phyloP scores from a whole-genome alignment of 2,329 filamentous ascomycete species.

The Arthrobotrys megalospora region DNA sequence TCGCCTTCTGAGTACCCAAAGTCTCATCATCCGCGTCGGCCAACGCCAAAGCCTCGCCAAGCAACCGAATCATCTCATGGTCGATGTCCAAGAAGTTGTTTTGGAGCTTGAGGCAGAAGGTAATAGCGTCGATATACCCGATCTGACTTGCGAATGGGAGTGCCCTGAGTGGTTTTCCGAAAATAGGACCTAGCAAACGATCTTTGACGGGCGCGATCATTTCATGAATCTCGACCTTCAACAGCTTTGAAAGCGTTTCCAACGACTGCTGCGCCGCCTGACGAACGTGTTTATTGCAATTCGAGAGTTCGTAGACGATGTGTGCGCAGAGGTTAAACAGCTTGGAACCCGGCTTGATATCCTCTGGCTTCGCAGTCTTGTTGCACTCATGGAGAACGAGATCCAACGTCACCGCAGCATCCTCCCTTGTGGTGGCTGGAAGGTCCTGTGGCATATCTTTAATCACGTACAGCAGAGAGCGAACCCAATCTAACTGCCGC shows the following conservation, averaged over 20 bases:
- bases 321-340: conserved; percentile 84
- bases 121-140: conserved; percentile 97
- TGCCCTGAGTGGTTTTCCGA: conserved; percentile 92
- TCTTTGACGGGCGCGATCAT: conserved; percentile 92
- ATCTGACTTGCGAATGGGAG: conserved; percentile 96
- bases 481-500: conserved; percentile 88
- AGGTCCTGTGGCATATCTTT: conserved; percentile 98
- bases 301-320: conserved; percentile 88
- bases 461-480: conserved; percentile 95
- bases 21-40: conserved; percentile 96
- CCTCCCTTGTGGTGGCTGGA: conserved; percentile 86
- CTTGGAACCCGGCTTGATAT: conserved; percentile 78
- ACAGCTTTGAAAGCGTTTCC: conserved; percentile 82
- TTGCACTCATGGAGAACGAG: conserved; percentile 84
- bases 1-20: conserved; percentile 85
- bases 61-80: conserved; percentile 87
- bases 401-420: conserved; percentile 86
- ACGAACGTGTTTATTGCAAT: conserved; percentile 96
- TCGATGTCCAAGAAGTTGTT: conserved; percentile 92
- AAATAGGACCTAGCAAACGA: conserved; percentile 88
- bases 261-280: conserved; percentile 87
- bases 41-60: conserved; percentile 93
- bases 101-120: conserved; percentile 91
- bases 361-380: conserved; percentile 83
- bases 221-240: conserved; percentile 85